Conservation (phyloP, 2,329 filamentous ascomycete species). For the Arthrobotrys conoides region DNA sequence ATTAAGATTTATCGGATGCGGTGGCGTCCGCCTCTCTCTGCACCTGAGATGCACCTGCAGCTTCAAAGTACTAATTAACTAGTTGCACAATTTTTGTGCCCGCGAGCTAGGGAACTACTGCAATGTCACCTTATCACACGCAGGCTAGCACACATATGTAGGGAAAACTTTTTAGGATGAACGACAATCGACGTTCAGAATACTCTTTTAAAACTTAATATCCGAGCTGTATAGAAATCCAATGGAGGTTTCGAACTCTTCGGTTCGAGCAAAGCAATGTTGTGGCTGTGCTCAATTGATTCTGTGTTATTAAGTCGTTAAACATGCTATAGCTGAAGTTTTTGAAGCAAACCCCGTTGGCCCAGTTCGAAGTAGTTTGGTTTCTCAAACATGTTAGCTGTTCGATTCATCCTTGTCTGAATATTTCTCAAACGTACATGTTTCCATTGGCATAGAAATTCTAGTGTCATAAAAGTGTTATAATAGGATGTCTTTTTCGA, state of each 20-base stretch:
- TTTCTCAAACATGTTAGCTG: constrained; percentile 30
- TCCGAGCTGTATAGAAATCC: neutral
- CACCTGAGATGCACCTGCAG: constrained; percentile 35
- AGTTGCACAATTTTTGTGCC: constrained; percentile 12
- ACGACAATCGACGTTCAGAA: neutral
- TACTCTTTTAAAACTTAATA: constrained; percentile 13
- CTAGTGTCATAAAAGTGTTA: neutral
- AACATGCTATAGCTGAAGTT: too few relatives aligned
- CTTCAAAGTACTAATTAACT: neutral
- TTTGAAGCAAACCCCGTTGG: neutral
- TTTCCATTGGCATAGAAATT: neutral
- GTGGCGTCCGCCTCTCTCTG: constrained; percentile 25
- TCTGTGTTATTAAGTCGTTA: too few relatives aligned
- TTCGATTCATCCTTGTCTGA: constrained; percentile 22
- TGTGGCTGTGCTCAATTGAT: constrained; percentile 24
- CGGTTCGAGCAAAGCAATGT: neutral
- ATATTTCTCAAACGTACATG: constrained; percentile 22
- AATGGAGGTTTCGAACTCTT: neutral
- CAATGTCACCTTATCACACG: constrained; percentile 14
- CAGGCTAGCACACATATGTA: constrained; percentile 1
- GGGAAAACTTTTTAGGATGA: constrained; percentile 6
- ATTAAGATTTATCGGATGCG: neutral
- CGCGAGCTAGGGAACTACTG: neutral
- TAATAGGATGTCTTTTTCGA: neutral
- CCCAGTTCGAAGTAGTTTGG: constrained; percentile 19